Evolutionary conservation across 192 early-diverging fungal species (phyloP), one percentile per base, ranked within the genome.

Genomic region (Podila minutissima): DNA sequence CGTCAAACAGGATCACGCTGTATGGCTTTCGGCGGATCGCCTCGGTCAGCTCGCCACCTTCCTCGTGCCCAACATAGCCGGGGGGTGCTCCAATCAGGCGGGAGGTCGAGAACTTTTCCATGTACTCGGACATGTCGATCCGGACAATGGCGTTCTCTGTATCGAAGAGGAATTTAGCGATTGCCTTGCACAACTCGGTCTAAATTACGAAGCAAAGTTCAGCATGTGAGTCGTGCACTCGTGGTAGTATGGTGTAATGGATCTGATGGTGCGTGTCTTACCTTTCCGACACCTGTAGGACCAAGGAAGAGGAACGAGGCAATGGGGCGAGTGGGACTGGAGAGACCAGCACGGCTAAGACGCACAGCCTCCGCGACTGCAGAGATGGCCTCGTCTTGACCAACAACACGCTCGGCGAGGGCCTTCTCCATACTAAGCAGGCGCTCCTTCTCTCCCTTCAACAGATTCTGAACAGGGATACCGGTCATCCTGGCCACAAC

Each of bases 271-370:
- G 41, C 15, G 20, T 37, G 5, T 9, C 48, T 69, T 78, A 78
- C 75, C 69, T 95, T 95, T 64, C 94, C 94, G 33, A 92, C 91
- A 55, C 94, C 94, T n/a, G 93, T 95, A 41, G 93, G 93, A 49
- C 94, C 94, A 33, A 93, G 85, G 85, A 95, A 95, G 70, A 95
- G 88, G 64, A 95, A 95, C 19, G 88, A 91, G 17, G 93, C 94
- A 59, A 93, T 86, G 8, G 94, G 93, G 33, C 92, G 86, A 31
- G 84, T 87, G 31, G 91, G 90, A 75, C 88, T 89, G 67, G 93
- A 92, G 41, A 95, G 85, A 29, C 93, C 93, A 28, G 94, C 93
- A n/a, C 91, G 87, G 62, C 90, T 91, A n/a, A 94, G 84, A 8
- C 93, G 85, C 29, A 95, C 89, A 2, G 94, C 93, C 51, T 95